Conservation (phyloP, 495 filamentous ascomycete species). For the Penicillium bialowiezense region DNA sequence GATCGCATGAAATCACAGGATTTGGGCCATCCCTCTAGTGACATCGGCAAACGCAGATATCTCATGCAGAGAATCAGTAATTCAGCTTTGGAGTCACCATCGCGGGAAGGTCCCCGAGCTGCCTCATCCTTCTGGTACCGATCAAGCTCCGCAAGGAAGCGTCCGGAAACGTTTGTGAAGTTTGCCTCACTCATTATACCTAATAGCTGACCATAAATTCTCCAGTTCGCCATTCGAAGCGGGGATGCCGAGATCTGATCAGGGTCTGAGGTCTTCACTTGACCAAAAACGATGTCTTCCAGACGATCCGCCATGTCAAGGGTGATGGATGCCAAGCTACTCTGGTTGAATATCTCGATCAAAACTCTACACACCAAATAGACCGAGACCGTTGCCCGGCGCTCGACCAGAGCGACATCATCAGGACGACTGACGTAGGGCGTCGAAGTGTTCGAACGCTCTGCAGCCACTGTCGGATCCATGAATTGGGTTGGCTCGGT, state of each 20-base stretch:
- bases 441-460: constrained; percentile 23
- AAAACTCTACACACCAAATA: constrained; percentile 92
- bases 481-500: constrained; percentile 48
- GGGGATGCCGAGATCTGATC: constrained; percentile 75
- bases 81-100: constrained; percentile 76
- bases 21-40: constrained; percentile 73
- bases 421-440: constrained; percentile 59
- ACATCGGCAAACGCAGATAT: constrained; percentile 69
- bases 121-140: constrained; percentile 68
- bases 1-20: constrained; percentile 85
- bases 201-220: constrained; percentile 83
- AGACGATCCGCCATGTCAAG: constrained; percentile 85
- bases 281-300: constrained; percentile 91
- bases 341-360: constrained; percentile 91
- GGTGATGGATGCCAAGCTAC: constrained; percentile 74
- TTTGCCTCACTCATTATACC: constrained; percentile 93
- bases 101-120: constrained; percentile 60
- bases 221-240: constrained; percentile 89
- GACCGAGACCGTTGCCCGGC: constrained; percentile 86
- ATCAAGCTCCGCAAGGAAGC: constrained; percentile 78
- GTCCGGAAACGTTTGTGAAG: constrained; percentile 76
- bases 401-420: constrained; percentile 71
- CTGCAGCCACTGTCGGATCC: constrained; percentile 25
- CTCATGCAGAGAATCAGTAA: constrained; percentile 87
- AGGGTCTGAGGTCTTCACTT: constrained; percentile 81